Base-by-base conservation (phyloP, 2,329 filamentous ascomycete genomes). In the Penicillium sumatraense region DNA sequence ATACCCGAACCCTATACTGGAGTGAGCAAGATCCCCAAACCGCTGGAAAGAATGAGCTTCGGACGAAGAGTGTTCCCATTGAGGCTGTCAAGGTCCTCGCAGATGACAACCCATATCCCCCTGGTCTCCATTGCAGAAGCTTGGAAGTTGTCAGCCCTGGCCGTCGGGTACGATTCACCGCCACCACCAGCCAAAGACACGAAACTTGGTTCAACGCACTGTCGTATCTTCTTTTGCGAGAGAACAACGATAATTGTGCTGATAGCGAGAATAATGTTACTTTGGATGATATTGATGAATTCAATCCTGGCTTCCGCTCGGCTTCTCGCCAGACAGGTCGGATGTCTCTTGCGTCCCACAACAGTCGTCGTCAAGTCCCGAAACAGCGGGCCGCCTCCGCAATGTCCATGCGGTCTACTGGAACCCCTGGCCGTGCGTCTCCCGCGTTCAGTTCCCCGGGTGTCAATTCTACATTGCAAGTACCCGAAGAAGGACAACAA, bases 121-220 rank as follows among this genome's bases (percentile, higher is more conserved):
- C 95, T 9, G 95, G 95, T 36, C 84, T 99, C 51, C 93, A 98
- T 76, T 88, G 90, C 64, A 96, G 96, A 85, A 96, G 92, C 73
- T 80, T 99, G 65, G 83, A 98, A 52, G 88, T 99, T 54, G 83
- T 96, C 56, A 95, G 93, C 1, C 93, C 93, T 18, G 92, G 93
- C 47, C 87, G 95, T 62, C 87, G 87, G 14, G 86, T 99, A 75
- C 93, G 96, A 74, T 96, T 99, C 63, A 99, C 95, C 1, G 96
- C 93, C 59, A 88, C 91, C 2, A 99, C 95, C 3, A 90, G 91
- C 33, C 92, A 97, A 72, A 85, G 95, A 57, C 95, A 99, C 69
- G 95, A 99, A 78, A 98, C 93, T 1, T 99, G 95, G 95, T 96
- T 95, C 82, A 98, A 98, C 69, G 93, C 95, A 0, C 81, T 99